Percentiles rank a stretch among this genome's conserved stretches.
These are phyloP conservation scores for Delphinella strobiligena DNA, from an alignment of 2,329 filamentous ascomycete genomes.

Conservation along the genomic window DNA sequence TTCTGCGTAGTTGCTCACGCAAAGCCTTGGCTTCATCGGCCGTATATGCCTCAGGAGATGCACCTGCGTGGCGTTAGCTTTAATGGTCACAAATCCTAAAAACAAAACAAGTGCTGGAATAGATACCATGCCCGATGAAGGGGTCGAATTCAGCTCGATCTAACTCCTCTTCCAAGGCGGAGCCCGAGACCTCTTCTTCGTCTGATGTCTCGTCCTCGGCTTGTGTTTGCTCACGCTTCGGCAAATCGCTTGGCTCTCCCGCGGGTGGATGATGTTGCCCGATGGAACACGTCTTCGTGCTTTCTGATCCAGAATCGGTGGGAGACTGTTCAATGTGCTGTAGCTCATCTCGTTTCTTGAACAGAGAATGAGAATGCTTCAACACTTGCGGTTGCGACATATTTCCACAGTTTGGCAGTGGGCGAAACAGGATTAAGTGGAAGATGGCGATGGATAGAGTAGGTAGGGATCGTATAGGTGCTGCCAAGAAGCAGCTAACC, in stretches of 20 bases:
- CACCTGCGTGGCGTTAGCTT: neutral
- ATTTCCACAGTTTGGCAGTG: neutral
- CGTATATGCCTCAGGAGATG: constrained; percentile 2
- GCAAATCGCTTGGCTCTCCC: neutral
- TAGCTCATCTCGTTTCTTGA: neutral
- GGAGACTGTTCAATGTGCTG: neutral
- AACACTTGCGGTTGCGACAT: neutral
- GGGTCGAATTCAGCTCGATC: neutral
- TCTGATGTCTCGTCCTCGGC: neutral
- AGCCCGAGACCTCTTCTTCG: neutral
- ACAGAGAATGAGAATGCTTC: neutral
- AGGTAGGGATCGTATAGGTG: no score
- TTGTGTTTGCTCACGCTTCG: neutral
- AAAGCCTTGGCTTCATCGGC: constrained; percentile 9
- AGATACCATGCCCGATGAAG: neutral
- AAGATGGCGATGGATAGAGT: neutral
- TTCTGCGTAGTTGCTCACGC: constrained; percentile 46
- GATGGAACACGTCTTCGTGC: neutral
- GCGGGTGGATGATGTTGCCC: neutral
- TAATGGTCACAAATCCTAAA: neutral
- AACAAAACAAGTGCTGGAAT: neutral
- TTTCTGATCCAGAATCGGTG: neutral
- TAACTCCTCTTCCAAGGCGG: neutral
- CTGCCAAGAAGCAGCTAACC: no score
- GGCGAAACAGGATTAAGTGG: neutral